Base-by-base conservation (phyloP, 2,329 filamentous ascomycete genomes). In the Scopulariopsis brevicaulis region DNA sequence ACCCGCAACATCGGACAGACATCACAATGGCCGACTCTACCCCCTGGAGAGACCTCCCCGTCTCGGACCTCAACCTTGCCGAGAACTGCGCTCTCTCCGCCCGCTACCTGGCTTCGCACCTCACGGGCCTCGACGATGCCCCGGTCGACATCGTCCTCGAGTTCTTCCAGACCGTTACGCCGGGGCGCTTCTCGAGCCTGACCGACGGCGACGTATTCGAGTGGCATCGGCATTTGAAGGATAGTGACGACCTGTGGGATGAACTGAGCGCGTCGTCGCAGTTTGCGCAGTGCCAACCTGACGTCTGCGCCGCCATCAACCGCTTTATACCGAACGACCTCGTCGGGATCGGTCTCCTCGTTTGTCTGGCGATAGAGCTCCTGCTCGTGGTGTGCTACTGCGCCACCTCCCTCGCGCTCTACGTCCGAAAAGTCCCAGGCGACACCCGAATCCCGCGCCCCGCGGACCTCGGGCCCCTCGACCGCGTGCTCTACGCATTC, bases 401-500 rank as follows among this genome's bases (percentile, higher is more conserved):
- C 22, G 48, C n/a, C 48, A 20, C 48, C 22, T 14, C 48, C 22
- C 20, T 51, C 10, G 8, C 10, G 18, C 48, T 24, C 22, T 51
- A 51, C 22, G 24, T 24, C 22, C n/a, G 8, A 3, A 51, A 51
- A n/a, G 40, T 15, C n/a, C n/a, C 40, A 20, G 40, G 40, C 40
- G 40, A 20, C 40, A 4, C 40, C 7, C 22, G 20, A 14, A 52
- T 50, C 10, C 55, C 55, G 5, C 55, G n/a, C 20, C 40, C 18
- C 11, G 22, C 54, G 22, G 40, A 28, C 20, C 34, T 35, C 15
- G 48, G 40, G 15, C 25, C 20, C 14, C 15, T 51, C 11, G 28
- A 56, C 46, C 25, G 55, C 22, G 22, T 56, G n/a, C n/a, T 56
- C 22, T 51, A 56, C 28, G 55, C 55, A 1, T 56, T 56, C 54